A percentile compares a stretch with the other conserved stretches of the same genome.
Evolutionary conservation across 1,284 basidiomycete species (phyloP).

Genomic region (Ustilago shanxiensis): DNA sequence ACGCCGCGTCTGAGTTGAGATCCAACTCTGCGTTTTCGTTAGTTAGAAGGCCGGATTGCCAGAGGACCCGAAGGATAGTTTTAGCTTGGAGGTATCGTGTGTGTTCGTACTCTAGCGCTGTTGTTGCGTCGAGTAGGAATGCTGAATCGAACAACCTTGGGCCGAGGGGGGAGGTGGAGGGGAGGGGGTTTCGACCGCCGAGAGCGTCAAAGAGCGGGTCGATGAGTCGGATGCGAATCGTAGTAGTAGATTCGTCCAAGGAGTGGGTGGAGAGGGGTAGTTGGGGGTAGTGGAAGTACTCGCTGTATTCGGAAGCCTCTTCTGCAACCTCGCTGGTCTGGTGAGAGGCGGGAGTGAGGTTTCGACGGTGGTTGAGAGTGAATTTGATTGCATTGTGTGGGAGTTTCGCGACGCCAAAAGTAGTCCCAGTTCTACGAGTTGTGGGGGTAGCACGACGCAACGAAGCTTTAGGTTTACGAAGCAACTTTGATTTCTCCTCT

Average conservation of each 20-base stretch:
- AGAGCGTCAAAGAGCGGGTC: conserved; percentile 29
- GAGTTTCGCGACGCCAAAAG: conserved; percentile 15
- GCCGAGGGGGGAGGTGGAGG: neutral
- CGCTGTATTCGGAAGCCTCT: neutral
- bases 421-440: conserved; percentile 16
- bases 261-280: neutral
- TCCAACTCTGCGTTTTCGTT: conserved; percentile 29
- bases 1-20: conserved; percentile 2
- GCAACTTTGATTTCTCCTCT: conserved; percentile 38
- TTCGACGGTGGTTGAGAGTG: neutral
- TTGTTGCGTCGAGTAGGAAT: conserved; percentile 28
- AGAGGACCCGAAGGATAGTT: conserved; percentile 28
- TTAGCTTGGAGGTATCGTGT: conserved; percentile 33
- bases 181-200: conserved; percentile 22
- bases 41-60: too few relatives aligned
- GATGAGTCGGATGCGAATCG: conserved; percentile 27
- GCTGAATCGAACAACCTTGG: conserved; percentile 31
- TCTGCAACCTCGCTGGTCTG: neutral
- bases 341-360: too few relatives aligned
- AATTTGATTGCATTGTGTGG: conserved; percentile 14
- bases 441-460: neutral
- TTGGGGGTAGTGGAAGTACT: conserved; percentile 32
- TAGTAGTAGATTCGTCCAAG: neutral
- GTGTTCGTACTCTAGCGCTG: conserved; percentile 32
- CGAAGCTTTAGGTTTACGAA: neutral